Percentiles rank a stretch among this genome's conserved stretches.
These are phyloP conservation scores for Kodamaea hsintzibuensis DNA, from an alignment of 805 yeast species.

Conservation along the genomic window DNA sequence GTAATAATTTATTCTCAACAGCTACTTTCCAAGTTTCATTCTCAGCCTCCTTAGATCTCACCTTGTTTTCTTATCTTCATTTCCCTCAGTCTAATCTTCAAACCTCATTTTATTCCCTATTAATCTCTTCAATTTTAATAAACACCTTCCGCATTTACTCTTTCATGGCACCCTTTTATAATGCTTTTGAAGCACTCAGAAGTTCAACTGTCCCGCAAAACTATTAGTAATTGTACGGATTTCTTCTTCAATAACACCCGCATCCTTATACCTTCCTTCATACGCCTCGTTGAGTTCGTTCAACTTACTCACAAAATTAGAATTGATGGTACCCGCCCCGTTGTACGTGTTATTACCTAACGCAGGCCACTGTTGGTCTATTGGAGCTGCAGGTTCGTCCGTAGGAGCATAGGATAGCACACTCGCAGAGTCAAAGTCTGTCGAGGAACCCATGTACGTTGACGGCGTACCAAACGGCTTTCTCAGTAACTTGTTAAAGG, in stretches of 20 bases:
- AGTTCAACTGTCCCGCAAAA: conserved; percentile 28
- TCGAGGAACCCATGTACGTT: conserved; percentile 9
- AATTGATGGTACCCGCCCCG: conserved; percentile 15
- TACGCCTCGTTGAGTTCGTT: conserved; percentile 19
- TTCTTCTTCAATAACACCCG: conserved; percentile 29
- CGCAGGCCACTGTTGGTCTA: conserved; percentile 28
- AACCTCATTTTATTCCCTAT: background rate
- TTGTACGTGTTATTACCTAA: conserved; percentile 19
- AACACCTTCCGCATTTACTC: background rate
- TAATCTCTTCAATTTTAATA: background rate
- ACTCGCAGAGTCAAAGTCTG: conserved; percentile 31
- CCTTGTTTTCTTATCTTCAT: too few species aligned
- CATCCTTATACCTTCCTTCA: conserved; percentile 9
- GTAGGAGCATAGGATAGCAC: conserved; percentile 23
- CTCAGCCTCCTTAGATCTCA: background rate
- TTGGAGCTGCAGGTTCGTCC: background rate
- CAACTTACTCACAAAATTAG: conserved; percentile 37
- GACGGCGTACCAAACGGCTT: conserved; percentile 15
- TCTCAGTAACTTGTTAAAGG: background rate
- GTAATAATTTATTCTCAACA: background rate
- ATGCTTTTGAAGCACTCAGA: background rate
- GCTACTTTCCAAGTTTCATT: background rate
- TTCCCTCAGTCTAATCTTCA: background rate
- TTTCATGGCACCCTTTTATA: too few species aligned
- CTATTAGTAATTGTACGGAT: conserved; percentile 39